Percentiles rank a stretch among this genome's conserved stretches.
Evolutionary conservation across 2,329 filamentous ascomycete genomes (phyloP).

Genomic region (Cordyceps cateniannulata): DNA sequence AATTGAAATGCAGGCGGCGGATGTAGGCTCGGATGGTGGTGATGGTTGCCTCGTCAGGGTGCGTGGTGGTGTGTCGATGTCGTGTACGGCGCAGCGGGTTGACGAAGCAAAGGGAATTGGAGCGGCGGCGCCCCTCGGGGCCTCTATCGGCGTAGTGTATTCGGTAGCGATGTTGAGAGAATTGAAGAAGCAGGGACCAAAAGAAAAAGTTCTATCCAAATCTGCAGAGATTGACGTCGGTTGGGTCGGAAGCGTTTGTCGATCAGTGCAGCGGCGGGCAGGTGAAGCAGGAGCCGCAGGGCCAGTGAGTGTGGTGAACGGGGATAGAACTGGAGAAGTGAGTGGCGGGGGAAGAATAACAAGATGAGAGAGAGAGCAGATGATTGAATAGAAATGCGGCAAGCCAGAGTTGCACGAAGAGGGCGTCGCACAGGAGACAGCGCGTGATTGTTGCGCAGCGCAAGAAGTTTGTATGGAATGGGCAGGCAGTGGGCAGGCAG

Average conservation of each 20-base stretch:
- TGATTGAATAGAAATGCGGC: not conserved
- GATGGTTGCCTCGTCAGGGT: too few relatives aligned
- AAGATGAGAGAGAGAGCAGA: too few relatives aligned
- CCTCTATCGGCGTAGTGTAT: not conserved
- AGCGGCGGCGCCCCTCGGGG: constrained; percentile 6
- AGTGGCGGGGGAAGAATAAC: not conserved
- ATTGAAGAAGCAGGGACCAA: too few relatives aligned
- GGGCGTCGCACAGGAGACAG: not conserved
- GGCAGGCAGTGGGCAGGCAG: too few relatives aligned
- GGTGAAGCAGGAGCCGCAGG: not conserved
- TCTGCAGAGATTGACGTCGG: not conserved
- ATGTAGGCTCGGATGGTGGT: too few relatives aligned
- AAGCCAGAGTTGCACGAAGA: not conserved
- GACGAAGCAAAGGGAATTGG: not conserved
- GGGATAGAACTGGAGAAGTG: not conserved
- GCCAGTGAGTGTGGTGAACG: not conserved
- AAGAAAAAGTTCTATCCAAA: not conserved
- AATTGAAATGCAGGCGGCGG: too few relatives aligned
- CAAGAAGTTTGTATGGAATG: not conserved
- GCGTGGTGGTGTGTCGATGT: not conserved
- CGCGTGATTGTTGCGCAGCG: constrained; percentile 9
- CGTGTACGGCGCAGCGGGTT: not conserved
- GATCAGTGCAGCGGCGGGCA: not conserved
- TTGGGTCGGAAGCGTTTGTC: not conserved
- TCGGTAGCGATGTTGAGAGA: not conserved